Evolutionary conservation across 805 yeast species (phyloP).

Genomic region (Sungouiozyma intestinalis): DNA sequence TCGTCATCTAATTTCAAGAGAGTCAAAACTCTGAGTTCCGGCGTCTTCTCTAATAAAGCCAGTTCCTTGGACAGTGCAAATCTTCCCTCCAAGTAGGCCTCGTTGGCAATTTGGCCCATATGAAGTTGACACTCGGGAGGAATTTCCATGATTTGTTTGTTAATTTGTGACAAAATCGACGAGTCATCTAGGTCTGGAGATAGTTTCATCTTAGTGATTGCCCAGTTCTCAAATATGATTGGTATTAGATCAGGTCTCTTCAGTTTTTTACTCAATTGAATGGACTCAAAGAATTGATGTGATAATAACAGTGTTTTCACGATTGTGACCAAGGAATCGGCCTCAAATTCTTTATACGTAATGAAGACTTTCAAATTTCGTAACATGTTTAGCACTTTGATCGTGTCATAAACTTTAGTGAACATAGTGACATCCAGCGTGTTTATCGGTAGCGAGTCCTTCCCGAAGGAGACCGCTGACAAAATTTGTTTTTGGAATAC

Average conservation of each 20-base stretch:
- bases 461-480: conserved; percentile 81
- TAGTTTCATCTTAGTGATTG: conserved; percentile 52
- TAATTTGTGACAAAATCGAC: conserved; percentile 41
- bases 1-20: conserved; percentile 63
- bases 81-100: conserved; percentile 55
- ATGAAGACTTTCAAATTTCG: conserved; percentile 57
- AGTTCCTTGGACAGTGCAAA: conserved; percentile 52
- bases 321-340: conserved; percentile 46
- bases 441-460: conserved; percentile 41
- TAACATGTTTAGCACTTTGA: conserved; percentile 62
- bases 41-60: conserved; percentile 51
- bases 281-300: conserved; percentile 49
- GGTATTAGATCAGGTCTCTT: conserved; percentile 34
- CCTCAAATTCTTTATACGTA: conserved; percentile 44
- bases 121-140: conserved; percentile 31
- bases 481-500: conserved; percentile 71
- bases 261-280: conserved; percentile 47
- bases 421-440: conserved; percentile 50
- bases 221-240: conserved; percentile 66
- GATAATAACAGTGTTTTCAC: conserved; percentile 49
- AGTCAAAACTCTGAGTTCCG: conserved; percentile 50
- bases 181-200: conserved; percentile 48
- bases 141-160: conserved; percentile 11
- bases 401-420: conserved; percentile 46
- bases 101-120: conserved; percentile 17